Evolutionary conservation across 805 yeast species (phyloP).

Genomic region (Saccharomyces jurei): DNA sequence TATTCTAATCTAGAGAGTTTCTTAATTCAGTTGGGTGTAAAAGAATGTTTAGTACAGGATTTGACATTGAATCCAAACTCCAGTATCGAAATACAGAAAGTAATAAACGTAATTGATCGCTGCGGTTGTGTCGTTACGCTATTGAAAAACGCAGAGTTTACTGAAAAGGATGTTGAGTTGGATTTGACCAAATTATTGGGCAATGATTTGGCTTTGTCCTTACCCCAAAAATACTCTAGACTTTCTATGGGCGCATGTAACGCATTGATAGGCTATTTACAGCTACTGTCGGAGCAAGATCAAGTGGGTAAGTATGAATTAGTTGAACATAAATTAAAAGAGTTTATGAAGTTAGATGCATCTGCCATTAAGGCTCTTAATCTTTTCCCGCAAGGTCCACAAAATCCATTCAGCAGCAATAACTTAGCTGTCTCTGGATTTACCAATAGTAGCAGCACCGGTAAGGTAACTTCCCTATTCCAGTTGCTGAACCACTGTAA

Average conservation of each 20-base stretch:
- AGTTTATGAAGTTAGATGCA: constrained; percentile 83
- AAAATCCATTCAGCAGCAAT: constrained; percentile 9
- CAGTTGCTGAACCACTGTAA: constrained; percentile 85
- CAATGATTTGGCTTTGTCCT: constrained; percentile 34
- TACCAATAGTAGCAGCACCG: constrained; percentile 25
- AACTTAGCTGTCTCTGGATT: constrained; percentile 8
- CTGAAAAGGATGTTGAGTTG: constrained; percentile 61
- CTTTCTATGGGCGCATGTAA: constrained; percentile 26
- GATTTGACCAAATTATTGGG: constrained; percentile 68
- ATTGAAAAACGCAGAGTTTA: constrained; percentile 49
- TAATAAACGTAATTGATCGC: constrained; percentile 64
- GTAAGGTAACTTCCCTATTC: constrained; percentile 54
- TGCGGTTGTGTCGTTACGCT: constrained; percentile 69
- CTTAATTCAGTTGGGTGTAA: constrained; percentile 80
- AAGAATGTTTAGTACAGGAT: constrained; percentile 64
- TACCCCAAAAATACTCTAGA: constrained; percentile 24
- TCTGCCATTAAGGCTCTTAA: constrained; percentile 85
- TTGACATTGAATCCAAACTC: constrained; percentile 16
- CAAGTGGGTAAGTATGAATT: constrained; percentile 49
- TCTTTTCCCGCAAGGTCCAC: constrained; percentile 52
- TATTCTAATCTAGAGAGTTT: constrained; percentile 81
- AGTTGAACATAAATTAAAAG: constrained; percentile 60
- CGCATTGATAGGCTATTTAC: constrained; percentile 64
- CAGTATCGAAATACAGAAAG: constrained; percentile 45
- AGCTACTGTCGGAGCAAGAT: constrained; percentile 48